Evolutionary conservation across 1,284 basidiomycete genomes (phyloP), one percentile per base, ranked within the genome.

Genomic region (Tylopilus orsonianus): DNA sequence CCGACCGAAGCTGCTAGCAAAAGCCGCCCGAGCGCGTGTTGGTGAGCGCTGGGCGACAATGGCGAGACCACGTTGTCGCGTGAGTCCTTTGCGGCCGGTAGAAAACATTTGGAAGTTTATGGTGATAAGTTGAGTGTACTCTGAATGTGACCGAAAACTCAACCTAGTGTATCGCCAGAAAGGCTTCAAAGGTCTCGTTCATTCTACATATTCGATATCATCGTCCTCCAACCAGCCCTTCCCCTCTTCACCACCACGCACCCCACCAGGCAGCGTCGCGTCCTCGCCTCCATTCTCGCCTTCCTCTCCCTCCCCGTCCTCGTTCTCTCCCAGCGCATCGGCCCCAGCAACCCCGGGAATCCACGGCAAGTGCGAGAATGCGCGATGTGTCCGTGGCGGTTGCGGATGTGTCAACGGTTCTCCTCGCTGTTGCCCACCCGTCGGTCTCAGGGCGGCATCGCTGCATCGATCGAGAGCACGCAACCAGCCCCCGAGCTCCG

Each of bases 151-250:
- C 45, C 42, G 20, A n/a, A n/a, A n/a, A n/a, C n/a, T n/a, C n/a
- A n/a, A n/a, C n/a, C n/a, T n/a, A n/a, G n/a, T n/a, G n/a, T n/a
- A n/a, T n/a, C n/a, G n/a, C n/a, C n/a, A n/a, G n/a, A n/a, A n/a
- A n/a, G n/a, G n/a, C n/a, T n/a, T n/a, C n/a, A n/a, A n/a, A n/a
- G n/a, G 13, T 30, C 1, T 24, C 29, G 22, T 32, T 63, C 34
- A 63, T 10, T 65, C 56, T 24, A 35, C 48, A 18, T 85, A 81
- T 54, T 85, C 81, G 47, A 88, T 88, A 58, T 87, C 85, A 60
- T 89, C 86, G 14, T 71, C 74, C 46, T 84, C 81, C 57, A 87
- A 60, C 80, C 81, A 87, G 12, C 76, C 78, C n/a, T 75, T 48
- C 20, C 48, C 44, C 16, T 58, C 58, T 8, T 56, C 61, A 19